Conservation (phyloP, 306 rosid species). For the Rosa chinensis region DNA sequence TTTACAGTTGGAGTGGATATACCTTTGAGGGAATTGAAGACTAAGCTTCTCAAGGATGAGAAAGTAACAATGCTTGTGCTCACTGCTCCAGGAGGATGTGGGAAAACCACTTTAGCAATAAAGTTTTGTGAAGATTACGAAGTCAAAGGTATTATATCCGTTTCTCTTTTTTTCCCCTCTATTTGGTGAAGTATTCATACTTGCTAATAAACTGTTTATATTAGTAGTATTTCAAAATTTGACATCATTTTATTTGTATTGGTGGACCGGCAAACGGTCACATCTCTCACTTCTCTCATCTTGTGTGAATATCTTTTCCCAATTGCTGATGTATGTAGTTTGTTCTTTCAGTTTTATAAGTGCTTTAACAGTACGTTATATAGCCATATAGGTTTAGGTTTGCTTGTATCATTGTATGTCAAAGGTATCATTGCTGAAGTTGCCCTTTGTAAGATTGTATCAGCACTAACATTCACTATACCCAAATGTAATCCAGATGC, state of each 20-base stretch:
- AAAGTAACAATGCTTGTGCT: conserved; percentile 30
- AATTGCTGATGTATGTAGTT: not conserved
- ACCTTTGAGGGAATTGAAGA: conserved; percentile 47
- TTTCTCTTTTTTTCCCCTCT: not conserved
- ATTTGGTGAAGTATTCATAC: not conserved
- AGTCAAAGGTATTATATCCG: conserved; percentile 38
- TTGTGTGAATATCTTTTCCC: not conserved
- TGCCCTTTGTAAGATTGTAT: too few species aligned
- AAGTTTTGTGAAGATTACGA: conserved; percentile 44
- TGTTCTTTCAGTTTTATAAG: not conserved
- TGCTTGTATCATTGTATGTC: too few species aligned
- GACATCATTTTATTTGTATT: not conserved
- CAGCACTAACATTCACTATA: too few species aligned
- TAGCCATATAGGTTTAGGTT: too few species aligned
- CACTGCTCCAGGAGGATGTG: conserved; percentile 49
- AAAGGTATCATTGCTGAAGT: not conserved
- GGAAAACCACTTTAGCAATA: conserved; percentile 51
- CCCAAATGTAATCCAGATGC: not conserved
- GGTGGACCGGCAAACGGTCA: not conserved
- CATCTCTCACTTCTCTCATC: too few species aligned
- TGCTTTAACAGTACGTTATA: not conserved
- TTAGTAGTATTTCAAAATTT: not conserved
- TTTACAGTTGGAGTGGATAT: conserved; percentile 49
- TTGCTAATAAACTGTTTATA: not conserved
- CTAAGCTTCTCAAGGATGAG: conserved; percentile 27